These are phyloP conservation scores for Chaetothyriales sp. DNA, from an alignment of 2,329 filamentous ascomycete genomes.

Conservation along the genomic window DNA sequence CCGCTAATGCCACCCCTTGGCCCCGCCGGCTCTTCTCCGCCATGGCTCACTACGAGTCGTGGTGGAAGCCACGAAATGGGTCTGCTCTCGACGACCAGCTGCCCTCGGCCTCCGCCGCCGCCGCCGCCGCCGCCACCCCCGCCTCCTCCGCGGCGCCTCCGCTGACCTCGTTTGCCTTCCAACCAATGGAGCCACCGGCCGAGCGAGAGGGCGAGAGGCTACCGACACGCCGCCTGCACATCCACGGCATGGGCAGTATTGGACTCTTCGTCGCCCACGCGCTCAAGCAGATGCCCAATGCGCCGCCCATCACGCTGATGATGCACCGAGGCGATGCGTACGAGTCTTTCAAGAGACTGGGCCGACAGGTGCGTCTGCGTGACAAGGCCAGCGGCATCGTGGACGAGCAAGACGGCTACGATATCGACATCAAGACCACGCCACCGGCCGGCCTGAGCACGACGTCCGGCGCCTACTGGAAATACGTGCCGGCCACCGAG, in stretches of 20 bases:
- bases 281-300: slow-evolving; percentile 46
- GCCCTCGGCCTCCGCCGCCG: neutral
- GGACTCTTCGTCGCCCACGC: slow-evolving; percentile 66
- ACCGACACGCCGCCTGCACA: slow-evolving; percentile 46
- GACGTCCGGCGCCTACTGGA: slow-evolving; percentile 6
- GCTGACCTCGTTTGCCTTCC: neutral
- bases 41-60: neutral
- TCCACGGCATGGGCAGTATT: slow-evolving; percentile 70
- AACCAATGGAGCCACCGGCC: slow-evolving; percentile 1
- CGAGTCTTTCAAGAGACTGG: slow-evolving; percentile 22
- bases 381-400: slow-evolving; percentile 28
- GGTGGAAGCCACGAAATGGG: neutral
- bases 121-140: neutral
- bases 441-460: slow-evolving; percentile 11
- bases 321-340: slow-evolving; percentile 44
- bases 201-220: slow-evolving; percentile 10
- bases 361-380: slow-evolving; percentile 21
- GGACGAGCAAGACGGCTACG: slow-evolving; percentile 31
- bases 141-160: no score
- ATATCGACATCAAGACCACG: slow-evolving; percentile 26
- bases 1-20: neutral
- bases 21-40: neutral
- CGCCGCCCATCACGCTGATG: slow-evolving; percentile 68
- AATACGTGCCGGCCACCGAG: slow-evolving; percentile 9
- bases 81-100: neutral